Evolutionary conservation across 2,329 filamentous ascomycete genomes (phyloP).

Genomic region (Sclerotinia glacialis): DNA sequence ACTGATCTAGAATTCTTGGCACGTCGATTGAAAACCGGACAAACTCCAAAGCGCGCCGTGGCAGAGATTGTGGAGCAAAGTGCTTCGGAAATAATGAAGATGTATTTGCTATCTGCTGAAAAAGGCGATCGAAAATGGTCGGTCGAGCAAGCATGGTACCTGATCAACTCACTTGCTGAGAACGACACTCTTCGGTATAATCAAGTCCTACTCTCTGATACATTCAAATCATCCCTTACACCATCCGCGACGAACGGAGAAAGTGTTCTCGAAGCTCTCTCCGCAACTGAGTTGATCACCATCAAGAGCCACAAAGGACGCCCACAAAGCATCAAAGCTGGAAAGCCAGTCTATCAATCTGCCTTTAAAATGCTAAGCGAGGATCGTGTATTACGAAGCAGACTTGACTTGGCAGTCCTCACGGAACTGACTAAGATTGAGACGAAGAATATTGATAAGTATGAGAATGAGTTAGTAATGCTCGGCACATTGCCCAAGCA

Average conservation of each 20-base stretch:
- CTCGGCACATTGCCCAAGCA: slow-evolving; percentile 69
- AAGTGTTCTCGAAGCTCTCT: slow-evolving; percentile 71
- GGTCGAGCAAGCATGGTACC: slow-evolving; percentile 81
- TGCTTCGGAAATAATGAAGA: slow-evolving; percentile 86
- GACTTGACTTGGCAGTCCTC: slow-evolving; percentile 70
- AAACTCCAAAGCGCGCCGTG: slow-evolving; percentile 76
- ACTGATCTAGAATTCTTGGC: slow-evolving; percentile 93
- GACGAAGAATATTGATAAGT: slow-evolving; percentile 70
- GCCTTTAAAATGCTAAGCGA: slow-evolving; percentile 71
- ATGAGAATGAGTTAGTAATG: slow-evolving; percentile 70
- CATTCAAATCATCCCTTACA: slow-evolving; percentile 61
- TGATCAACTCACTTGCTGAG: slow-evolving; percentile 76
- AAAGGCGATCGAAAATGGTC: slow-evolving; percentile 64
- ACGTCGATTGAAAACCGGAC: slow-evolving; percentile 82
- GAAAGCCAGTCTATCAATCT: slow-evolving; percentile 81
- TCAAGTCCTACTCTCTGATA: slow-evolving; percentile 72
- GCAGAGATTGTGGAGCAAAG: slow-evolving; percentile 86
- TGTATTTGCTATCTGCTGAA: slow-evolving; percentile 70
- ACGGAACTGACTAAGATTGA: slow-evolving; percentile 69
- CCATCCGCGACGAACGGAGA: slow-evolving; percentile 61
- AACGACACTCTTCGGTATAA: slow-evolving; percentile 74
- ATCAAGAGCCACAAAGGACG: slow-evolving; percentile 72
- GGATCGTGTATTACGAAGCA: slow-evolving; percentile 70
- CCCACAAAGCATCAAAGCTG: slow-evolving; percentile 72
- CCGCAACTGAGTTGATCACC: slow-evolving; percentile 81